phyloP scores from a whole-genome alignment of 2,329 filamentous ascomycete genomes.

The Gliomastix tumulicola region DNA sequence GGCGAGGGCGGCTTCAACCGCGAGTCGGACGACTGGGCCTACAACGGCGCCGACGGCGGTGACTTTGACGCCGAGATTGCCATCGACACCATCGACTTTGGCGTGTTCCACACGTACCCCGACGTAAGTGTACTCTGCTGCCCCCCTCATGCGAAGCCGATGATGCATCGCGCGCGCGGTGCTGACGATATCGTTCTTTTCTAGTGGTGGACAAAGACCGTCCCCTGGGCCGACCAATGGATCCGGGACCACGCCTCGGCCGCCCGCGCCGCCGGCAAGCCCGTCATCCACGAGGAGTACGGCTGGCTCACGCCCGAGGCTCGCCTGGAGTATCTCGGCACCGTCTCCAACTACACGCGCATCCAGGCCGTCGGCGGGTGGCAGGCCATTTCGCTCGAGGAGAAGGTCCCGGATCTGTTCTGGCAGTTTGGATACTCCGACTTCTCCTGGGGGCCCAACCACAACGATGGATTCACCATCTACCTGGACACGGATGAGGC shows the following conservation, averaged over 20 bases:
- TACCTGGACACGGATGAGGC: constrained; percentile 43
- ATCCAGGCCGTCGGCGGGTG: constrained; percentile 37
- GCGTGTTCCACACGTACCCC: constrained; percentile 48
- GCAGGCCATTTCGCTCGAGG: constrained; percentile 39
- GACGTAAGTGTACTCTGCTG: too few relatives aligned
- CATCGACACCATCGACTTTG: constrained; percentile 43
- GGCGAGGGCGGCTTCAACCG: constrained; percentile 52
- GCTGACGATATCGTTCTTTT: too few relatives aligned
- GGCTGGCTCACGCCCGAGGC: constrained; percentile 44
- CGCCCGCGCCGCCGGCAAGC: constrained; percentile 35
- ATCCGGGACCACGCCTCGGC: constrained; percentile 43
- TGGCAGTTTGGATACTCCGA: constrained; percentile 47
- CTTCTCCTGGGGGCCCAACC: constrained; percentile 45
- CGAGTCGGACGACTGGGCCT: constrained; percentile 32
- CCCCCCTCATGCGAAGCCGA: too few relatives aligned
- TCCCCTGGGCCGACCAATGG: constrained; percentile 46
- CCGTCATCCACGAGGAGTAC: constrained; percentile 49
- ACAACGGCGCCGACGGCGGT: constrained; percentile 40
- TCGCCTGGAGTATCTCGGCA: constrained; percentile 35
- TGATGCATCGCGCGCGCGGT: too few relatives aligned
- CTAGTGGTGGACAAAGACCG: constrained; percentile 47
- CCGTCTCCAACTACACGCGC: constrained; percentile 32
- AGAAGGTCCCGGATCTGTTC: constrained; percentile 44
- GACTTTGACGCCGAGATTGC: constrained; percentile 45
- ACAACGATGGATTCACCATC: constrained; percentile 51